Conservation (phyloP, 2,329 filamentous ascomycete genomes). For the Monilinia laxa region DNA sequence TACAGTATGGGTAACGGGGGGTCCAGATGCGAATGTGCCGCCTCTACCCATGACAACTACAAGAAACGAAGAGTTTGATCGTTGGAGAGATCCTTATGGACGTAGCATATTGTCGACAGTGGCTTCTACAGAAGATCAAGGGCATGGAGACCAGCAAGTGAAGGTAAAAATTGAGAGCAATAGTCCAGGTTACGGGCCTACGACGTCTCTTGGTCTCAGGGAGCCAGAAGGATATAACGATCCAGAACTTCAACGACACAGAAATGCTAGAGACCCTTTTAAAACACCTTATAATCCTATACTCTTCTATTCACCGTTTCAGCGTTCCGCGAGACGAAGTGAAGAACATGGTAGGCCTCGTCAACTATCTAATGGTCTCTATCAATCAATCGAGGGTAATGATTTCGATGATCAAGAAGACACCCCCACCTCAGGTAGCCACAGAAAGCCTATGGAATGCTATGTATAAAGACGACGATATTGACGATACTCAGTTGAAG, state of each 20-base stretch:
- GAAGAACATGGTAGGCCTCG: no score
- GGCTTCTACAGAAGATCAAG: not conserved
- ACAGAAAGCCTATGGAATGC: no score
- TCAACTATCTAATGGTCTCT: no score
- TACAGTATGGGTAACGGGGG: not conserved
- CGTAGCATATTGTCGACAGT: not conserved
- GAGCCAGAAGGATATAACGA: fast-evolving
- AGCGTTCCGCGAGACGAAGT: no score
- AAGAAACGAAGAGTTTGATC: not conserved
- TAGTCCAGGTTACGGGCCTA: no score
- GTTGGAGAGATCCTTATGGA: not conserved
- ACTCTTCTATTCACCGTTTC: no score
- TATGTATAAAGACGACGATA: no score
- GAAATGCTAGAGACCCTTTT: not conserved
- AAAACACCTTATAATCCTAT: not conserved
- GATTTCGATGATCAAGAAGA: no score
- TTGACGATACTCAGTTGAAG: no score
- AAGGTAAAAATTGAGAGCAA: not conserved
- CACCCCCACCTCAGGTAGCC: no score
- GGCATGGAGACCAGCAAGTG: not conserved
- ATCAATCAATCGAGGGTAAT: no score
- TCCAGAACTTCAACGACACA: fast-evolving
- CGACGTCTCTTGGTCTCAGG: not conserved
- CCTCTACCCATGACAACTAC: not conserved
- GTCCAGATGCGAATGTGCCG: not conserved